Conservation (phyloP, 352 stramenopile genomes). For the Pythium sukuiense region DNA sequence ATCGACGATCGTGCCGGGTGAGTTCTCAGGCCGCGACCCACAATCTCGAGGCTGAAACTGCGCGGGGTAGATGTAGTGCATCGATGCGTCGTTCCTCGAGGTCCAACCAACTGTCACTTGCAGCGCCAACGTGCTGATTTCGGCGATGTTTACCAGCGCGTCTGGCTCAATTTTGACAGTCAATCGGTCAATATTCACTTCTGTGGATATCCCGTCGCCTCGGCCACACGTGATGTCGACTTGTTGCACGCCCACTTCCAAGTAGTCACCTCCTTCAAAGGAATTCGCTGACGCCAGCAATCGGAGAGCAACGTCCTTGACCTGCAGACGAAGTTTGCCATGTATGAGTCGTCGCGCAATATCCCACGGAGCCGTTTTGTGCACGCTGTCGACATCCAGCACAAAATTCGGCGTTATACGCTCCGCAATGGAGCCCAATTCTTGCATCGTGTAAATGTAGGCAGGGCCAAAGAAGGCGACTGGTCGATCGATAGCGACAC, state of each 20-base stretch:
- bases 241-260: conserved; percentile 46
- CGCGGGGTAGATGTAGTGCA: conserved; percentile 59
- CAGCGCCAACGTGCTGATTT: conserved; percentile 56
- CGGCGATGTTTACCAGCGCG: conserved; percentile 54
- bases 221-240: conserved; percentile 34
- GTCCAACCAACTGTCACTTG: conserved; percentile 51
- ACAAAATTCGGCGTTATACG: conserved; percentile 41
- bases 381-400: conserved; percentile 45
- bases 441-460: conserved; percentile 54
- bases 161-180: conserved; percentile 69
- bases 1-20: conserved; percentile 15
- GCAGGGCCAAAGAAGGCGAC: conserved; percentile 54
- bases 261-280: conserved; percentile 55
- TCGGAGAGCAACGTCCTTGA: conserved; percentile 46
- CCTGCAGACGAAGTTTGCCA: conserved; percentile 37
- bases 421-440: conserved; percentile 38
- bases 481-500: conserved; percentile 33
- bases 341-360: conserved; percentile 61
- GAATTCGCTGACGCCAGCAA: conserved; percentile 45
- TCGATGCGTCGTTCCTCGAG: conserved; percentile 20
- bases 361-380: conserved; percentile 45
- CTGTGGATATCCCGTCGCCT: conserved; percentile 25
- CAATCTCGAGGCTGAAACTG: conserved; percentile 26
- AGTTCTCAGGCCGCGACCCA: conserved; percentile 9
- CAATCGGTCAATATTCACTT: conserved; percentile 46